Base-by-base conservation (phyloP, 179 eudicot genomes). In the Spinacia oleracea region DNA sequence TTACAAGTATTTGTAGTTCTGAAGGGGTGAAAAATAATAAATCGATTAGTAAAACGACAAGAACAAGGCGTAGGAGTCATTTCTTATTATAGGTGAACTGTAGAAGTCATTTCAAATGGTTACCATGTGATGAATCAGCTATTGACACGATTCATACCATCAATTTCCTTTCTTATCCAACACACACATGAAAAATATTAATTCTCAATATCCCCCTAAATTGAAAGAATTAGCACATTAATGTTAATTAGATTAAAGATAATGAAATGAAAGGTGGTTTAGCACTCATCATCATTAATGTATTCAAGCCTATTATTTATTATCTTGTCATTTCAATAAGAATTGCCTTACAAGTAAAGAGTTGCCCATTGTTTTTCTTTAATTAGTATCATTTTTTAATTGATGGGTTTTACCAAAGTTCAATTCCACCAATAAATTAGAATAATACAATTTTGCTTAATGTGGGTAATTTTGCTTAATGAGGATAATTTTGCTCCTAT, bases 301-400 rank as follows among this genome's bases (percentile, higher is more conserved):
- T n/a, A 71, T 70, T 29, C 62, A 58, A 42, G 48, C 74, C 40
- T 38, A 35, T 53, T 53, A 18, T 53, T 66, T 66, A 18, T 74
- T 38, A 34, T 25, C 29, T 29, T 46, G 69, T 74, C 78, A 55
- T 27, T 74, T 66, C 27, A 67, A 77, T 69, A 34, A 53, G 48
- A 75, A 69, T 68, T 80, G 79, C 31, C 79, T 80, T 80, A 50
- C 56, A 75, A 80, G 75, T 75, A 75, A 80, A 75, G 83, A 16
- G 78, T 74, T 62, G 40, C 21, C 25, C 38, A 20, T 31, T 25
- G 25, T 5, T 31, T 64, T 64, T 60, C 46, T 55, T 63, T 25
- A 63, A 51, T 64, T 71, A 78, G 75, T 45, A 70, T 62, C 35
- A 71, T 38, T 71, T 46, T 65, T 48, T 27, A 73, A 64, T 73